Base-by-base conservation (phyloP, 345 rosid species). In the Lepidium didymum region DNA sequence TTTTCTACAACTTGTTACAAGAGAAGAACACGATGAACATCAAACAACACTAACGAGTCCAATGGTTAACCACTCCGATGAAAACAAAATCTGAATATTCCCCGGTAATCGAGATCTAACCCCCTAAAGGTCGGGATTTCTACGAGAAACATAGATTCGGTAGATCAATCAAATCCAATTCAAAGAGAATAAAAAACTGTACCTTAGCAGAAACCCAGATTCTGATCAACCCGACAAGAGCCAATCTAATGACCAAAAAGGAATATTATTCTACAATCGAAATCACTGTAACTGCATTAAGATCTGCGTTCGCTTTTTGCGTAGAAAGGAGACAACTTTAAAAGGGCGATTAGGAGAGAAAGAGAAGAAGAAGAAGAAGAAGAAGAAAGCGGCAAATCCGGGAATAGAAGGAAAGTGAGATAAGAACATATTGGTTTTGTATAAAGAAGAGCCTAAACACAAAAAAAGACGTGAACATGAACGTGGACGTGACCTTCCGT, bases 361-460 rank as follows among this genome's bases (percentile, higher is more conserved):
- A 66, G 34, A 19, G 29, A 14, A 29, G 60, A 53, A 10, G 33
- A 12, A 21, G 50, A 9, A 13, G 70, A 64, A 25, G 44, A 58
- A 56, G 77, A 56, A 34, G 78, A 68, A 38, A 74, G 78, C 78
- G 74, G 78, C 58, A 68, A 75, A 68, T 62, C 61, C 62, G 74
- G 78, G 69, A 74, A 67, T 18, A 33, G 27, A 43, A 65, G 55
- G 74, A 49, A 13, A 75, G 75, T 62, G 70, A 56, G 70, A 69
- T 34, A 16, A 66, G 68, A 74, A 43, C 59, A 44, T n/a, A 44
- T 74, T 74, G 23, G 43, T 65, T 47, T 49, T 64, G 45, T 72
- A 55, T 46, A 46, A 46, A 66, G 21, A 55, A 67, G 15, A 65
- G 60, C 12, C 31, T 44, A 23, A 25, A 56, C 2, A 34, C 25